phyloP scores from a whole-genome alignment of 2,329 filamentous ascomycete species.

The Calcarisporium arbuscula region DNA sequence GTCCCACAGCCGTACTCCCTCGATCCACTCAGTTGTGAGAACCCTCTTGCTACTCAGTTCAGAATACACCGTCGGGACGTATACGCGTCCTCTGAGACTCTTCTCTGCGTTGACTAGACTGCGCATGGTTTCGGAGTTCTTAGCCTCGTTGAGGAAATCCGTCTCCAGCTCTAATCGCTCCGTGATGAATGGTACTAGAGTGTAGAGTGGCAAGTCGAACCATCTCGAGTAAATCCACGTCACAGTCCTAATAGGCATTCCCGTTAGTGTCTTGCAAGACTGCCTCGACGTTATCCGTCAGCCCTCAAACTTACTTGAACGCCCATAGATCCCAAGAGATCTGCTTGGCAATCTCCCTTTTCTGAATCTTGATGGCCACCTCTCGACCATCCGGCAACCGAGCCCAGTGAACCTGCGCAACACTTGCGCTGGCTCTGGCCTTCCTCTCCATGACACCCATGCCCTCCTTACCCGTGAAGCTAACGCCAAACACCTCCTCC shows the following conservation, averaged over 20 bases:
- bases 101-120: constrained; percentile 68
- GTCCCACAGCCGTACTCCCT: constrained; percentile 89
- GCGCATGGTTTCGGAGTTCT: constrained; percentile 82
- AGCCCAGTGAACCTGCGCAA: constrained; percentile 97
- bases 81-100: constrained; percentile 71
- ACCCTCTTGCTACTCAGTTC: constrained; percentile 79
- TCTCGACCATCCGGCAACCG: constrained; percentile 77
- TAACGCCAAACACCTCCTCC: constrained; percentile 89
- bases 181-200: constrained; percentile 83
- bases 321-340: constrained; percentile 94
- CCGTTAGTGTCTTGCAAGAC: neutral
- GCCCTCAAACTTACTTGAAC: constrained; percentile 60
- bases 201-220: constrained; percentile 92
- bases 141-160: constrained; percentile 87
- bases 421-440: constrained; percentile 73
- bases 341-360: constrained; percentile 85
- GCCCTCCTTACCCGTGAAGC: constrained; percentile 66
- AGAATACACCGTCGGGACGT: constrained; percentile 78
- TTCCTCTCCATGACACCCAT: constrained; percentile 56
- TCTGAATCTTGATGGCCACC: constrained; percentile 95
- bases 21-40: constrained; percentile 96
- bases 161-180: constrained; percentile 91
- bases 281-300: no score
- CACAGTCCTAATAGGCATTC: constrained; percentile 52
- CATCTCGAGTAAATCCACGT: constrained; percentile 75